Conservation (phyloP, 768 basidiomycete species). For the Mycena metata region DNA sequence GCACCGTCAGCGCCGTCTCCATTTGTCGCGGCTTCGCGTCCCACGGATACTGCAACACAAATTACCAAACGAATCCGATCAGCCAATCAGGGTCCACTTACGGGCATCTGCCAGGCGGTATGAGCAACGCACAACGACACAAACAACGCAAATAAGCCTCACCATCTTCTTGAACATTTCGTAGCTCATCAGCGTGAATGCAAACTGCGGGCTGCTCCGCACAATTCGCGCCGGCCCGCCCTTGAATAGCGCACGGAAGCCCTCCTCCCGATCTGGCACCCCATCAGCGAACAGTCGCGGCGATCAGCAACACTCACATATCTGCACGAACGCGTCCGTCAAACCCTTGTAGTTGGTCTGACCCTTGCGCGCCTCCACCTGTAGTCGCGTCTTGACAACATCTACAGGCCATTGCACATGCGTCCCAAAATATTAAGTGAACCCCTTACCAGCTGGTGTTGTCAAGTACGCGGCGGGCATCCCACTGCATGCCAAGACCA, state of each 20-base stretch:
- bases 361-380: conserved; percentile 92
- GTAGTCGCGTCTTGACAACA: conserved; percentile 97
- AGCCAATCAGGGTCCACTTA: conserved; percentile 48
- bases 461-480: conserved; percentile 98
- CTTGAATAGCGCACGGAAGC: conserved; percentile 91
- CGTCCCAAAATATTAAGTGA: conserved; percentile 19
- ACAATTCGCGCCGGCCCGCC: conserved; percentile 91
- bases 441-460: conserved; percentile 82
- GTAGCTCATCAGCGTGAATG: conserved; percentile 89
- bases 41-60: conserved; percentile 81
- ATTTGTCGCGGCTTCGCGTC: conserved; percentile 74
- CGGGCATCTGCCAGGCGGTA: conserved; percentile 56
- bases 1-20: conserved; percentile 78
- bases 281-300: conserved; percentile 35
- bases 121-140: conserved; percentile 1
- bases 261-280: conserved; percentile 83
- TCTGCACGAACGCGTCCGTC: conserved; percentile 89
- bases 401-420: conserved; percentile 61
- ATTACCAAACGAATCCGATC: conserved; percentile 39
- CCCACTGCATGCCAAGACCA: conserved; percentile 69
- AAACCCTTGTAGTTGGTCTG: conserved; percentile 94
- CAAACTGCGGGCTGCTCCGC: conserved; percentile 94
- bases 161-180: conserved; percentile 63
- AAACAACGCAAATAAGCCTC: conserved; percentile 42
- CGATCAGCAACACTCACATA: conserved; percentile 69